A percentile compares a stretch with the other conserved stretches of the same genome.
These are phyloP conservation scores for Aspergillus cristatus DNA, from an alignment of 495 filamentous ascomycete genomes.

Conservation along the genomic window DNA sequence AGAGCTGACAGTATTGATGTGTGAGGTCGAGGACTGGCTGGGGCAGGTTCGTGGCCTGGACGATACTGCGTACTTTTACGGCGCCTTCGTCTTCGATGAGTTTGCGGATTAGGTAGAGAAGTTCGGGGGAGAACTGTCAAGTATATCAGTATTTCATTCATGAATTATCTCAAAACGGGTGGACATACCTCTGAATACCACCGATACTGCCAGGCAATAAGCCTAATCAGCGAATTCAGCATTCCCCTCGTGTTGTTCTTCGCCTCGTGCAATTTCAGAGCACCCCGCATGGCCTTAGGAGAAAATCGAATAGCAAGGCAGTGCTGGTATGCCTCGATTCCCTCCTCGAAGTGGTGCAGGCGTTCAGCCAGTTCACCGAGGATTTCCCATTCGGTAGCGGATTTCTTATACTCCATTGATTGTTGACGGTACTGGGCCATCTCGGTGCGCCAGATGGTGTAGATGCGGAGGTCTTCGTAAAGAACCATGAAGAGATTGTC, in stretches of 20 bases:
- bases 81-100: constrained; percentile 96
- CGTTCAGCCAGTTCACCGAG: constrained; percentile 87
- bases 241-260: constrained; percentile 64
- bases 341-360: constrained; percentile 81
- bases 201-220: constrained; percentile 96
- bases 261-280: constrained; percentile 68
- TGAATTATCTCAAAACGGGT: not conserved
- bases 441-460: constrained; percentile 98
- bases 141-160: constrained; percentile 7
- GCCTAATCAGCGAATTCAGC: constrained; percentile 68
- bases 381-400: constrained; percentile 95
- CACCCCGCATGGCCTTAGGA: constrained; percentile 78
- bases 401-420: constrained; percentile 87
- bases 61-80: constrained; percentile 93
- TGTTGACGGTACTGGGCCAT: constrained; percentile 88
- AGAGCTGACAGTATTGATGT: constrained; percentile 90
- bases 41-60: constrained; percentile 88
- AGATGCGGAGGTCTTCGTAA: constrained; percentile 94
- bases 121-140: constrained; percentile 78
- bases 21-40: constrained; percentile 91
- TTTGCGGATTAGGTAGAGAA: constrained; percentile 77
- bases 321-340: constrained; percentile 80
- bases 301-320: constrained; percentile 79
- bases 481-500: constrained; percentile 99
- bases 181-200: constrained; percentile 85